These are phyloP conservation scores for Rhododendron williamsianum DNA, from an alignment of 148 eudicot species.

Conservation along the genomic window DNA sequence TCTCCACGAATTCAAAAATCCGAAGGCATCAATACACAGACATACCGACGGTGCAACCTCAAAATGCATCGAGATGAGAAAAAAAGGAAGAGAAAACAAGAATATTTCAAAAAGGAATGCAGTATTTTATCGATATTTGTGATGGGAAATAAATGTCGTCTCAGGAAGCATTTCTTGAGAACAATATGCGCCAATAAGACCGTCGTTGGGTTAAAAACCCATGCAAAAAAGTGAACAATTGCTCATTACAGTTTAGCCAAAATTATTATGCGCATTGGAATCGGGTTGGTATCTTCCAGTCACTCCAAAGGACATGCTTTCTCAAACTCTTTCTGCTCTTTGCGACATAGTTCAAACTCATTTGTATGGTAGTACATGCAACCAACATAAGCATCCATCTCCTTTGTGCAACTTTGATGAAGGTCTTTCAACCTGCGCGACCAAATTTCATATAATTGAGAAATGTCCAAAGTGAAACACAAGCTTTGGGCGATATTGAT, in stretches of 20 bases:
- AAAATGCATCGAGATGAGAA: neutral
- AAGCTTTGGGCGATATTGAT: neutral
- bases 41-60: neutral
- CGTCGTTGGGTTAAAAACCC: neutral
- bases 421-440: slow-evolving; percentile 66
- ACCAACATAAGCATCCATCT: slow-evolving; percentile 66
- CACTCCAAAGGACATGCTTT: slow-evolving; percentile 66
- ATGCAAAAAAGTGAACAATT: neutral
- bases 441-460: neutral
- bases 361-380: slow-evolving; percentile 87
- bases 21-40: neutral
- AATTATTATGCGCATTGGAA: slow-evolving; percentile 11
- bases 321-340: slow-evolving; percentile 76
- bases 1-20: neutral
- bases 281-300: neutral
- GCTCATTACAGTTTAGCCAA: slow-evolving; percentile 14
- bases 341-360: slow-evolving; percentile 77
- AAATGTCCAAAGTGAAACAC: neutral
- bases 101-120: neutral
- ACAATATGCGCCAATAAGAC: neutral
- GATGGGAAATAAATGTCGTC: neutral
- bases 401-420: slow-evolving; percentile 70
- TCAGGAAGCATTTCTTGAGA: neutral
- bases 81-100: neutral
- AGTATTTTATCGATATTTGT: neutral